Evolutionary conservation across 2,329 filamentous ascomycete species (phyloP), one percentile per base, ranked within the genome.

Genomic region (Colletotrichum filicis): DNA sequence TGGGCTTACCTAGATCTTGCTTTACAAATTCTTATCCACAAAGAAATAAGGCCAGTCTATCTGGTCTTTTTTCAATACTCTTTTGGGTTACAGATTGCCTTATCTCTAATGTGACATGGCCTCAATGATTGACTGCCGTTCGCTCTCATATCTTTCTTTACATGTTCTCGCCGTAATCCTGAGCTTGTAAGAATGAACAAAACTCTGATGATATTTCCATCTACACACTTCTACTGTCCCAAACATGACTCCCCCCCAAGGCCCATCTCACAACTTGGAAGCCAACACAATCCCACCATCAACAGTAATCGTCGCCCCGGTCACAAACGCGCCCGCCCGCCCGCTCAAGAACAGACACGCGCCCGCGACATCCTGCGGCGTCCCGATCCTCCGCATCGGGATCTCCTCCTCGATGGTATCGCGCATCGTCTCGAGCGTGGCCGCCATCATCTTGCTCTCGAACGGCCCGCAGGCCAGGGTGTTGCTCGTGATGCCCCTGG

Each of bases 401-500:
- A 93, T 91, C 4, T 87, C 87, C 0, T 81, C 83, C 70, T 86
- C 85, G 76, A 93, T 91, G 7, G 80, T 80, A 5, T 89, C 88
- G 60, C 87, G 85, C 71, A 87, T 87, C 42, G 85, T 82, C 73
- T 90, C 86, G 73, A 93, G 82, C 71, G 89, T 90, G 24, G 86
- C 87, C 69, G 86, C 87, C 90, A 92, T 92, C 91, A 93, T 93
- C 84, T 91, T 92, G 74, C 87, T 91, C 75, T 91, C 86, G 74
- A 93, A 93, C 3, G 92, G 92, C 3, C 93, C 93, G 78, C 92
- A 94, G 6, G 93, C 93, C 68, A 95, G 82, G 4, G 91, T 90
- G 79, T 95, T 95, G 74, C 84, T 87, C 46, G 91, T 93, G 72
- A 93, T 87, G 66, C 88, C 85, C 56, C 88, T 78, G 69, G 87